Base-by-base conservation (phyloP, 441 rosid species). In the Populus hybrid region DNA sequence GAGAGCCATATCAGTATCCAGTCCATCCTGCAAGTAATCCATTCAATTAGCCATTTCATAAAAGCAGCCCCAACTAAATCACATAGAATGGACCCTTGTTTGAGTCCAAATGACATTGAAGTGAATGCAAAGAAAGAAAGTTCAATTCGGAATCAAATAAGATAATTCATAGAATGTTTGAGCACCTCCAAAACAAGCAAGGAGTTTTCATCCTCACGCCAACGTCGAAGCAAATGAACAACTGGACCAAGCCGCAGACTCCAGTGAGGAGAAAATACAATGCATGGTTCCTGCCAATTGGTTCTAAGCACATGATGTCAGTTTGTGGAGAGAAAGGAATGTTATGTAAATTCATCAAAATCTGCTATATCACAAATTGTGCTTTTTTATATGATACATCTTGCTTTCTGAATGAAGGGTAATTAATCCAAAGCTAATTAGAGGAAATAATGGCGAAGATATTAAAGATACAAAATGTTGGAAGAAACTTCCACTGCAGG, bases 261-360 rank as follows among this genome's bases (percentile, higher is more conserved):
- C 97, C 93, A 90, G 83, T 89, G 93, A 74, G 98, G 88, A 78
- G 90, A 86, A 83, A 95, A 90, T 71, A 92, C 75, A 11, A 95
- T 84, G 85, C 98, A 92, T 4, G 97, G 94, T 73, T 95, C 99
- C 88, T 90, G 95, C 99, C 98, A 93, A 80, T 85, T 86, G 45
- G 82, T 74, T 83, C 97, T 91, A 82, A 75, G 77, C 64, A 80
- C 70, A 82, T 74, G 86, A 84, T 64, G 68, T 80, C 59, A 87
- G 80, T 67, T 67, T 75, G 40, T 73, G 63, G 33, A 65, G 31
- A 28, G 56, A 9, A 72, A 24, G 20, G 26, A 65, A 26, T 28
- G 26, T 24, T 64, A n/a, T 56, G 73, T 33, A 64, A 63, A 68
- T n/a, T n/a, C 29, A 75, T 75, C 21, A 24, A 76, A 35, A 56